Evolutionary conservation across 257 asterid genomes (phyloP).

Genomic region (Striga asiatica): DNA sequence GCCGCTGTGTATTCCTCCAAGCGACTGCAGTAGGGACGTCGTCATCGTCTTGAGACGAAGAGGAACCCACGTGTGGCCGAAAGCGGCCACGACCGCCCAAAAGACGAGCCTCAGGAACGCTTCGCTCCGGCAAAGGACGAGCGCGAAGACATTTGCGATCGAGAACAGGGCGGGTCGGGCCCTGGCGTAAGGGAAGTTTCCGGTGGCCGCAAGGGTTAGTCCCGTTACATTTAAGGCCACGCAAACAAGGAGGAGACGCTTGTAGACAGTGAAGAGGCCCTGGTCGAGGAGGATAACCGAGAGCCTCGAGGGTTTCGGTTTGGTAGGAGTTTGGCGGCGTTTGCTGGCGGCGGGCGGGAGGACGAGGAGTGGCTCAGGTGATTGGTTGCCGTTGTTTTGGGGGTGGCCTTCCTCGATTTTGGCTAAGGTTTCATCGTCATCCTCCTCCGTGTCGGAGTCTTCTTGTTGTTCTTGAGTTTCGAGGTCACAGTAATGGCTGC

Average conservation of each 20-base stretch:
- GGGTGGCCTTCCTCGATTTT: constrained; percentile 43
- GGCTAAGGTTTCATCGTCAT: constrained; percentile 12
- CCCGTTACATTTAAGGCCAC: constrained; percentile 27
- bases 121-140: constrained; percentile 58
- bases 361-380: constrained; percentile 13
- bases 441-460: constrained; percentile 9
- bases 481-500: constrained; percentile 70
- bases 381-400: constrained; percentile 3
- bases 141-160: constrained; percentile 42
- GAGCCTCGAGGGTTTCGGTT: constrained; percentile 22
- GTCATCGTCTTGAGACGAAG: constrained; percentile 32
- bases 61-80: constrained; percentile 56
- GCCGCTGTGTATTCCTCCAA: constrained; percentile 72
- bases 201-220: constrained; percentile 47
- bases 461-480: too few species aligned
- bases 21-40: constrained; percentile 46
- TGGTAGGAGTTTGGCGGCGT: neutral
- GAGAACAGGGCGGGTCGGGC: constrained; percentile 37
- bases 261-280: constrained; percentile 70
- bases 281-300: constrained; percentile 66
- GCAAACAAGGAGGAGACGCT: constrained; percentile 44
- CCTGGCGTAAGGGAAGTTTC: constrained; percentile 38
- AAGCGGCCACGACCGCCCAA: constrained; percentile 46
- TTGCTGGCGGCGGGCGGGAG: constrained; percentile 15
- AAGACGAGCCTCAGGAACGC: constrained; percentile 40